Base-by-base conservation (phyloP, 495 filamentous ascomycete genomes). In the Aspergillus affinis region DNA sequence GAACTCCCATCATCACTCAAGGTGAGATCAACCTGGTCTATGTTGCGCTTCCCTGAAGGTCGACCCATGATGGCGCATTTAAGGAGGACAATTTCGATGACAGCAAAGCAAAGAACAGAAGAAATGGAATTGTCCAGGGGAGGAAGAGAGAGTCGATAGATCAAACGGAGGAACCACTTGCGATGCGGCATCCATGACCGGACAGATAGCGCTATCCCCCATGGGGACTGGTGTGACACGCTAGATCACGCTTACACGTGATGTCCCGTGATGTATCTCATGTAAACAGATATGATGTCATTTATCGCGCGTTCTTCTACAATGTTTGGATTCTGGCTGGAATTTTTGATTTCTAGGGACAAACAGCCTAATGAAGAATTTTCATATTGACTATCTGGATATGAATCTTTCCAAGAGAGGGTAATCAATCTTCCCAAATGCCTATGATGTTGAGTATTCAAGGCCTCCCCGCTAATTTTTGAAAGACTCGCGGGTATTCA, bases 401-500 rank as follows among this genome's bases (percentile, higher is more conserved):
- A 32, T 32, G 8, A 7, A 32, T 10, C 10, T 8, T 32, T 32
- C 29, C 29, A 32, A 32, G 29, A 32, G 29, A 32, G 29, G 29
- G 10, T 3, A 32, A 8, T n/a, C 51, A 26, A 8, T 26, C 15
- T 32, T n/a, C n/a, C n/a, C n/a, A n/a, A n/a, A n/a, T 23, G 4
- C 27, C 10, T 26, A 23, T 54, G 51, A 36, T n/a, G n/a, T 18
- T 54, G 29, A n/a, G 26, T 20, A 21, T 23, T 8, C n/a, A 15
- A 51, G 4, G 21, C 18, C 18, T 21, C 13, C 13, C 20, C 5
- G 6, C 27, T 51, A 59, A 17, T 59, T 26, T 46, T 61, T 61
- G 48, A 61, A 61, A 10, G 59, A 61, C 12, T 61, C 59, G 29
- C 61, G 56, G n/a, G 62, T 64, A 44, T 64, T 57, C 6, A 64